Conservation (phyloP, 805 yeast species). For the Candida arabinofermentans region DNA sequence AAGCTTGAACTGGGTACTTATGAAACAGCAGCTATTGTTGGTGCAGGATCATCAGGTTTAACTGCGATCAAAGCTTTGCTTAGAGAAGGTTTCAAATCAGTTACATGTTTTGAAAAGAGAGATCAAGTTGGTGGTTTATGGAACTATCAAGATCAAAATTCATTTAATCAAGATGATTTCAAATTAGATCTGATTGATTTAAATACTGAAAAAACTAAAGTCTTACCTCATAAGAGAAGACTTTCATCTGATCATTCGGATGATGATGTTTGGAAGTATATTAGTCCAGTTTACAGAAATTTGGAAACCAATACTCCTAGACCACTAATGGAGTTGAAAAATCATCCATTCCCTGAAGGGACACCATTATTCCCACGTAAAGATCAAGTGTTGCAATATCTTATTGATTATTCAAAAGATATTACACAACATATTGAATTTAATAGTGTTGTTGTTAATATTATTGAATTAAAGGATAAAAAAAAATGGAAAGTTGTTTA, state of each 20-base stretch:
- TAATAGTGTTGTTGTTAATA: constrained; percentile 44
- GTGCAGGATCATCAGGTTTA: constrained; percentile 77
- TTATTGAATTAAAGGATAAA: constrained; percentile 25
- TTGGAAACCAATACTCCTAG: constrained; percentile 70
- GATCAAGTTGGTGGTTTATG: constrained; percentile 71
- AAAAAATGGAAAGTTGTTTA: constrained; percentile 41
- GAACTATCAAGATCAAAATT: constrained; percentile 47
- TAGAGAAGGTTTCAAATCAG: constrained; percentile 43
- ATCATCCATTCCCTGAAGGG: constrained; percentile 44
- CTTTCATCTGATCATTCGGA: background rate
- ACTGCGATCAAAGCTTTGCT: constrained; percentile 62
- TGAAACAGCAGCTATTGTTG: constrained; percentile 53
- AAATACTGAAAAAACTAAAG: constrained; percentile 1
- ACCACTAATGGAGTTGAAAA: constrained; percentile 63
- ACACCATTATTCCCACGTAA: constrained; percentile 55
- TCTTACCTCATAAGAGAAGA: background rate
- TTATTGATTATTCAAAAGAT: constrained; percentile 46
- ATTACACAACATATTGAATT: constrained; percentile 38
- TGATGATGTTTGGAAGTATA: constrained; percentile 16
- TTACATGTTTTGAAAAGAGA: constrained; percentile 61
- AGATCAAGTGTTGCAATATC: constrained; percentile 53
- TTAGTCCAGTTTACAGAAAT: constrained; percentile 57
- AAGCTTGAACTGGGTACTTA: background rate
- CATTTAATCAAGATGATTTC: constrained; percentile 8
- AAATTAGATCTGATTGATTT: constrained; percentile 8